Evolutionary conservation across 1,284 basidiomycete genomes (phyloP), one percentile per base, ranked within the genome.

Genomic region (Sporisorium reilianum): DNA sequence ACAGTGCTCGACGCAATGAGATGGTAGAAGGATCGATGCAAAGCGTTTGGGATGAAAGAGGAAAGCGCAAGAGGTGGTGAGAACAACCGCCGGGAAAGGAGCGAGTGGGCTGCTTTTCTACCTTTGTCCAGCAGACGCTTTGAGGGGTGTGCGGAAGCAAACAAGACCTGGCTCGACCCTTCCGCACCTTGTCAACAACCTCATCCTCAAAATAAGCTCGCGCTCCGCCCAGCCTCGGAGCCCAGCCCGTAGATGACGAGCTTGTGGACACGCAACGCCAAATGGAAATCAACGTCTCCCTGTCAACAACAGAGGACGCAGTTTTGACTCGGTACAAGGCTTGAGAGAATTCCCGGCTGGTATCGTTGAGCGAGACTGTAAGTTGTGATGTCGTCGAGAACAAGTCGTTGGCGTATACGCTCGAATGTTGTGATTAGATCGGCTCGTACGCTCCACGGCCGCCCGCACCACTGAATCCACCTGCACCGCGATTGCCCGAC

Each of bases 401-500:
- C n/a, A n/a, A n/a, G n/a, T n/a, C n/a, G n/a, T n/a, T n/a, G n/a
- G n/a, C n/a, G 25, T n/a, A 28, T 6, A 28, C 26, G 18, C 25
- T 46, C 26, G 45, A 46, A 6, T 32, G 53, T 18, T 7, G 8
- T 30, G 18, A 14, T 64, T 49, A 75, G 22, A 75, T 58, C 1
- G 74, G 74, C 52, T 76, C 69, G 40, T 76, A 76, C 12, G 74
- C 74, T 34, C 74, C 74, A 14, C 74, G 40, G 12, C 67, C 73
- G 7, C 55, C 73, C 5, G 60, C 40, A 7, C 62, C 56, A 23
- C 74, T 56, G 59, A 67, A 78, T 10, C 69, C 70, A 5, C 64
- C 64, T 36, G 60, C 62, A 20, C 64, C 44, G 20, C 68, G 53
- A 28, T 57, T 73, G 49, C 67, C 63, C 3, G 68, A 64, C 9